Base-by-base conservation (phyloP, 805 yeast species). In the Ogataea minuta region DNA sequence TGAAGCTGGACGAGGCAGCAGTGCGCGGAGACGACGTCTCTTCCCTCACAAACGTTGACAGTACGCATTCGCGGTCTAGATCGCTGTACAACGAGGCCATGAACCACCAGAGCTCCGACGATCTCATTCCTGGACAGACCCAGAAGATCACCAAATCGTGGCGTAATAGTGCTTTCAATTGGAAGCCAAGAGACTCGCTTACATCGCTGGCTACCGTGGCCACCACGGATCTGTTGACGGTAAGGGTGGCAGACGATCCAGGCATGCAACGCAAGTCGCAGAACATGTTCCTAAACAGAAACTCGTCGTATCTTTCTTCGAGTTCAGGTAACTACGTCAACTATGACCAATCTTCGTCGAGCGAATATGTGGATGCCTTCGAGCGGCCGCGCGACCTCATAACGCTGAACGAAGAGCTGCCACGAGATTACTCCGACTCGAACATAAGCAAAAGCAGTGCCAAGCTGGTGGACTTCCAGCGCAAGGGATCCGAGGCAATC, bases 121-220 rank as follows among this genome's bases (percentile, higher is more conserved):
- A 56, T 38, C 47, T 72, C 28, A 51, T 70, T 38, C 48, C 46
- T 3, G 41, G 45, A 20, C 48, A 41, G 14, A 50, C 51, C n/a
- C 45, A 48, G 31, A 57, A 57, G n/a, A 60, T 70, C 51, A 67
- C 74, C 54, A 73, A 64, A 53, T 81, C 82, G 4, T 83, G 90
- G 90, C 68, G 89, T 53, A 65, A 61, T 45, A 63, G 67, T 4
- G 57, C 66, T 48, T 52, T 57, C 28, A 50, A 58, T 25, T 66
- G 71, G 68, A 66, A 69, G 47, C 68, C 76, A 31, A 76, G 91
- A 57, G 79, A 76, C 24, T 82, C 95, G 8, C 69, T 77, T 40
- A 75, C 74, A 26, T 85, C 96, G 0, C 54, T 84, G 41, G 89
- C 88, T 19, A 88, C 96, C 0, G 90, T 90, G 23, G 80, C 90